These are phyloP conservation scores for Fusarium pininemorale DNA, from an alignment of 2,329 filamentous ascomycete species.

Conservation along the genomic window DNA sequence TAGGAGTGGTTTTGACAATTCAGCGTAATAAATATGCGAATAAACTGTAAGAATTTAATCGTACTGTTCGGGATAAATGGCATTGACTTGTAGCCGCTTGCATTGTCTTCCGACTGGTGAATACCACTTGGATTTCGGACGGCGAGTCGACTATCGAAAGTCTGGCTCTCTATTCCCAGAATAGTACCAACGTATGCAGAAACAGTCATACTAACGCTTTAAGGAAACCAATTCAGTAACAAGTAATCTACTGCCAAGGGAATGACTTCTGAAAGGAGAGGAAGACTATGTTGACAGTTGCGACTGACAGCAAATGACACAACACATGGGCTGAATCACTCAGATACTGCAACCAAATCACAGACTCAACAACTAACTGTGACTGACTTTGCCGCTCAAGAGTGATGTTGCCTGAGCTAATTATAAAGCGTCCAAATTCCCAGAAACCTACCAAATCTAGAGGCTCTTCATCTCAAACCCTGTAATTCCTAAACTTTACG, in stretches of 20 bases:
- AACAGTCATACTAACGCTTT: too few species aligned
- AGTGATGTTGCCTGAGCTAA: background rate
- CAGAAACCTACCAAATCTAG: background rate
- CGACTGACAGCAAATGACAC: background rate
- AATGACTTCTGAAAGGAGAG: background rate
- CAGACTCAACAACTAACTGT: background rate
- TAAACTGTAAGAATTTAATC: background rate
- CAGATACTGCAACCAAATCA: too few species aligned
- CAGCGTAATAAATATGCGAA: background rate
- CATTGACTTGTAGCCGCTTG: background rate
- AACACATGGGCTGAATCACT: background rate
- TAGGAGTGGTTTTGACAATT: background rate
- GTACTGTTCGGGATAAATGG: background rate
- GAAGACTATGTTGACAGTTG: background rate
- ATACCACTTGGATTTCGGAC: background rate
- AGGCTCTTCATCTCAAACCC: background rate
- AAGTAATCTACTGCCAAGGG: background rate
- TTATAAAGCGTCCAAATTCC: background rate
- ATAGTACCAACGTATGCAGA: rapidly evolving
- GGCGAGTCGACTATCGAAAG: background rate
- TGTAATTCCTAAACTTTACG: rapidly evolving
- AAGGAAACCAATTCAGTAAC: background rate
- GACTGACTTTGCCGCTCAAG: background rate
- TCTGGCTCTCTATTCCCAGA: background rate
- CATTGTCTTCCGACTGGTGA: background rate